Evolutionary conservation across 495 filamentous ascomycete genomes (phyloP).

Genomic region (Daldinia grandis): DNA sequence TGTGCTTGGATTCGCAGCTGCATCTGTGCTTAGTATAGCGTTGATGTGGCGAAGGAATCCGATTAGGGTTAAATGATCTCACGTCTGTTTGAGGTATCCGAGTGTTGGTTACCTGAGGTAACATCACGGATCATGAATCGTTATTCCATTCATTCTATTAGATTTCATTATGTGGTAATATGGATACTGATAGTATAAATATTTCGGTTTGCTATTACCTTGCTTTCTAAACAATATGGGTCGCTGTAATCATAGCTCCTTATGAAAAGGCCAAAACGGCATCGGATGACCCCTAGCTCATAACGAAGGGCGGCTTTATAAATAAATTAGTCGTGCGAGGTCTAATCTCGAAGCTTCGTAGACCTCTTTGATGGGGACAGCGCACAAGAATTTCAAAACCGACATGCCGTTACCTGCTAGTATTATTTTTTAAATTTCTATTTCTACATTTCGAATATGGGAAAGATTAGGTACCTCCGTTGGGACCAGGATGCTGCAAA

Average conservation of each 20-base stretch:
- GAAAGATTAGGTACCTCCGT: too few relatives aligned
- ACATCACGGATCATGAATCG: too few relatives aligned
- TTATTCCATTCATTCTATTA: too few relatives aligned
- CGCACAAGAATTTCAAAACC: background rate
- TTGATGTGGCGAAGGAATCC: conserved; percentile 3
- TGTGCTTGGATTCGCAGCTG: conserved; percentile 31
- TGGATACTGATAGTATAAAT: too few relatives aligned
- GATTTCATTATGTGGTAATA: too few relatives aligned
- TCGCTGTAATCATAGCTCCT: conserved; percentile 6
- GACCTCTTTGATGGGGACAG: background rate
- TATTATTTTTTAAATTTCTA: too few relatives aligned
- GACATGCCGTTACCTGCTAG: too few relatives aligned
- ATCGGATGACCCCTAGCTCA: conserved; percentile 7
- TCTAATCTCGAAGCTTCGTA: background rate
- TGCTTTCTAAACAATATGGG: conserved; percentile 5
- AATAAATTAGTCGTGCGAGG: background rate
- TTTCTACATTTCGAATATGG: too few relatives aligned
- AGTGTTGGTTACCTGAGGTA: too few relatives aligned
- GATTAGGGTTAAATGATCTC: background rate
- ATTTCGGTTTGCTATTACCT: background rate
- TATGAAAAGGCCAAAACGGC: conserved; percentile 4
- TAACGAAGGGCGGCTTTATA: background rate
- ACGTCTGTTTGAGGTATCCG: background rate
- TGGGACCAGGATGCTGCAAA: too few relatives aligned
- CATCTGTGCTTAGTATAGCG: background rate